Evolutionary conservation across 305 asterid species (phyloP), one percentile per base, ranked within the genome.

Genomic region (Fraxinus baroniana): DNA sequence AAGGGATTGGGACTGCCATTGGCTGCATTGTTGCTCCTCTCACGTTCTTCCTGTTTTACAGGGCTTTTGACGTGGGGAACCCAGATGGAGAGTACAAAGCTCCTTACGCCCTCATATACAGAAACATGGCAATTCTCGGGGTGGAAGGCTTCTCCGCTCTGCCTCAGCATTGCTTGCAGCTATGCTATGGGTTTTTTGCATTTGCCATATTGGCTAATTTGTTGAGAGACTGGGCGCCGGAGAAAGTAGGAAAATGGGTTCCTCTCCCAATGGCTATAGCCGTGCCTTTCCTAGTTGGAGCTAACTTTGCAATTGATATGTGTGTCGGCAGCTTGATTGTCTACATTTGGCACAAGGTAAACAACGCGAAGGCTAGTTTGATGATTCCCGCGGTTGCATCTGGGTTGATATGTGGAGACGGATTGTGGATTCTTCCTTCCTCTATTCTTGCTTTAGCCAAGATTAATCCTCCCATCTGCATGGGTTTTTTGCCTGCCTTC

Each of bases 351-450:
- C 85, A 81, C 6, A 87, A 33, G 80, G 2, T 83, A 3, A 86
- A 88, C 76, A 76, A 84, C 1, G 70, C 70, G 75, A 85, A 60
- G 77, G 95, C 92, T 0, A 49, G 41, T 1, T 60, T 84, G 49
- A 86, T 91, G 88, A 84, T 87, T 18, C 93, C 95, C 0, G 95
- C 93, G 0, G 94, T 89, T 8, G 97, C 95, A 0, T 91, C 97
- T n/a, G 95, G 97, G 33, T 83, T 92, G 77, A 91, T 92, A 4
- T 91, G 97, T 75, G 97, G 97, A 1, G 97, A 91, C 7, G 93
- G 95, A 13, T 71, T 92, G 39, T 91, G 94, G 95, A 85, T 90
- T 75, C 84, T 92, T 8, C 95, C 95, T 3, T 87, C 91, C 0
- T 86, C 92, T 15, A 80, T 90, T 73, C 93, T 92, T 39, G 90